Conservation (phyloP, 2,329 filamentous ascomycete genomes). For the Alternaria alternata region DNA sequence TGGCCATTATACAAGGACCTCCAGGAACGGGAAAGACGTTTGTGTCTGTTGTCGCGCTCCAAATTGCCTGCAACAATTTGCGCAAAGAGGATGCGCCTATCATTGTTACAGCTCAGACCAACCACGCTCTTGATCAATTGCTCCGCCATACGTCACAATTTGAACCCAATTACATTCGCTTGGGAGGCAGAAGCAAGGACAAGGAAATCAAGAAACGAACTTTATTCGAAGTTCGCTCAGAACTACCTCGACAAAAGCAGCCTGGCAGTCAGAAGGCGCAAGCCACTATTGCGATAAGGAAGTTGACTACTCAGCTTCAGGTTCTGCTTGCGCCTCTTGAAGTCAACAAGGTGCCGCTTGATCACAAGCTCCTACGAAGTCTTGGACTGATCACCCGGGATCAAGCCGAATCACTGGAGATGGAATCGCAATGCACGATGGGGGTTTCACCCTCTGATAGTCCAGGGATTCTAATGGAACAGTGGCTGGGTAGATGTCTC, state of each 20-base stretch:
- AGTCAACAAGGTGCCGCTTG: slow-evolving; percentile 27
- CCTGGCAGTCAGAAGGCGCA: slow-evolving; percentile 51
- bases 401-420: slow-evolving; percentile 69
- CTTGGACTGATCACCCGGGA: slow-evolving; percentile 66
- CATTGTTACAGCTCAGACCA: slow-evolving; percentile 84
- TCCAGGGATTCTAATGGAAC: slow-evolving; percentile 53
- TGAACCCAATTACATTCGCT: slow-evolving; percentile 68
- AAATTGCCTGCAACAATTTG: slow-evolving; percentile 69
- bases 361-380: slow-evolving; percentile 57
- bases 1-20: slow-evolving; percentile 85
- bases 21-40: slow-evolving; percentile 84
- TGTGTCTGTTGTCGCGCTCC: slow-evolving; percentile 76
- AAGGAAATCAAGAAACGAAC: slow-evolving; percentile 70
- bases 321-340: slow-evolving; percentile 38
- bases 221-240: slow-evolving; percentile 67
- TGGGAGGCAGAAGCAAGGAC: slow-evolving; percentile 75
- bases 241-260: slow-evolving; percentile 26
- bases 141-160: slow-evolving; percentile 70
- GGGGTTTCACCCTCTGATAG: slow-evolving; percentile 40
- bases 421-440: slow-evolving; percentile 57
- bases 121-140: slow-evolving; percentile 88
- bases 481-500: slow-evolving; percentile 66
- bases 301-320: slow-evolving; percentile 33
- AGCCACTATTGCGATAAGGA: slow-evolving; percentile 54
- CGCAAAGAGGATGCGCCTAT: slow-evolving; percentile 68